These are phyloP conservation scores for Spencermartinsiella europaea DNA, from an alignment of 805 yeast genomes.

Conservation along the genomic window DNA sequence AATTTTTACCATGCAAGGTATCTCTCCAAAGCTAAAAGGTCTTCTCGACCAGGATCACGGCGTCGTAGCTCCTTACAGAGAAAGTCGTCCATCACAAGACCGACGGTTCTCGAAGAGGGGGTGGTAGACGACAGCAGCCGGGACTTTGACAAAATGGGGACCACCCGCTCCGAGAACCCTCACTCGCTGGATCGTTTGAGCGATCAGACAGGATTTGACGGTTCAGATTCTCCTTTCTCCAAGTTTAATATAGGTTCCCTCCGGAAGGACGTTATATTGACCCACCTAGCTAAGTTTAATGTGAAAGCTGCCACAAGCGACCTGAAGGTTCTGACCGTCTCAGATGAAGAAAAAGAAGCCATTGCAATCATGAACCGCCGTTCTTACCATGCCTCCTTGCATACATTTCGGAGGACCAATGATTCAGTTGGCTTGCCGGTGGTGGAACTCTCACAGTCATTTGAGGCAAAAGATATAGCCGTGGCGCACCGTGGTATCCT, in stretches of 20 bases:
- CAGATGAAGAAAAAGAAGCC: conserved; percentile 54
- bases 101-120: not conserved
- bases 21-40: conserved; percentile 21
- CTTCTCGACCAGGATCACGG: conserved; percentile 4
- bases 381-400: conserved; percentile 42
- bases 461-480: conserved; percentile 36
- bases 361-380: conserved; percentile 47
- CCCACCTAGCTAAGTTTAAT: conserved; percentile 42
- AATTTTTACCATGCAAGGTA: conserved; percentile 54
- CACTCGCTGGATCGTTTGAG: conserved; percentile 14
- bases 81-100: conserved; percentile 9
- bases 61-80: conserved; percentile 7
- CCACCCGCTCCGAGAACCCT: conserved; percentile 16
- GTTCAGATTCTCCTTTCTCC: conserved; percentile 1
- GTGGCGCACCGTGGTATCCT: conserved; percentile 26
- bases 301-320: conserved; percentile 23
- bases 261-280: conserved; percentile 66
- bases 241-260: conserved; percentile 22
- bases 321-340: conserved; percentile 32
- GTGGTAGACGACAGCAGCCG: not conserved
- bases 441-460: conserved; percentile 32
- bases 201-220: conserved; percentile 8
- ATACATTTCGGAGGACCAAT: conserved; percentile 41
- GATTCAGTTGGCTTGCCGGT: conserved; percentile 32
- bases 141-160: not conserved